Evolutionary conservation across 2,329 filamentous ascomycete genomes (phyloP), one percentile per base, ranked within the genome.

Genomic region (Ascochyta fabae): DNA sequence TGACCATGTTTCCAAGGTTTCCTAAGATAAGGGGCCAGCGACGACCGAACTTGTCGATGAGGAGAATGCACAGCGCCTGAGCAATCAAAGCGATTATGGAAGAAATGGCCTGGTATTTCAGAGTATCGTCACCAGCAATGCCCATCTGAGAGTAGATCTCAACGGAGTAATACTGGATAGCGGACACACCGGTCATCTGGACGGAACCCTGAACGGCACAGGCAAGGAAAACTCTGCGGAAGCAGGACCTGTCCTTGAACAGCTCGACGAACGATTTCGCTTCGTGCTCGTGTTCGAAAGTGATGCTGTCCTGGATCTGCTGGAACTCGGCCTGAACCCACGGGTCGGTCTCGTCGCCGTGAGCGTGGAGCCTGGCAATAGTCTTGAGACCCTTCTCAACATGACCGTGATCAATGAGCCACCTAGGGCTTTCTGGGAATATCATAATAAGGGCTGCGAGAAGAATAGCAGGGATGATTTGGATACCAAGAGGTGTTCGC

Each of bases 51-150:
- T 78, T 81, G 71, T 93, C 90, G 61, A 92, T 87, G 53, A 86
- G 77, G 42, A 87, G 69, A 66, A 92, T 89, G 67, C 88, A 91
- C 38, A 83, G 75, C 62, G 86, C 84, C 68, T 91, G 87, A 0
- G 85, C 89, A 12, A 91, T 69, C 8, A 92, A 77, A 2, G 88
- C 89, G 46, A 92, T 85, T 56, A 91, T 81, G 1, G 84, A 88
- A 58, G 88, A 90, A 67, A 92, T 91, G 50, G 87, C 88, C 71
- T 92, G 89, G 72, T 92, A 92, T 61, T 88, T 85, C 36, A 92
- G 81, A 0, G 90, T 86, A 26, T 89, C 82, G 47, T 85, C 79
- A 22, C 83, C 82, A 0, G 76, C 71, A 62, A 92, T 91, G 26
- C 89, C 88, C 62, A 91, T 90, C 69, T 89, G 83, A 1, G 74